Base-by-base conservation (phyloP, 371 early-diverging fungal genomes). In the Batkoa obscura region DNA sequence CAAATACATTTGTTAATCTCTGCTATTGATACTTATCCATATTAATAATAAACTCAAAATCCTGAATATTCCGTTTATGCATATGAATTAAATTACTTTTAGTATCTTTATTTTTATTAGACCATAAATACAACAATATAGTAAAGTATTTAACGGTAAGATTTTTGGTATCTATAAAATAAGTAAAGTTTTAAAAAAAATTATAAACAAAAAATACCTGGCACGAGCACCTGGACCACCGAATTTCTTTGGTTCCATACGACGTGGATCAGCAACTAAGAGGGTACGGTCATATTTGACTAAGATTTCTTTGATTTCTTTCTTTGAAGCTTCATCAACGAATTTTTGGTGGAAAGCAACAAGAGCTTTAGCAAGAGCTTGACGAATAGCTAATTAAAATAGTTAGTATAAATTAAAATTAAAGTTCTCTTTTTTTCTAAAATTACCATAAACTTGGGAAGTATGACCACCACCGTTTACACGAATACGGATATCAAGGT, bases 241-340 rank as follows among this genome's bases (percentile, higher is more conserved):
- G 75, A 96, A 99, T 83, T 99, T 99, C 97, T 99, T 99, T 80
- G 99, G 94, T 75, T 99, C 99, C 80, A 90, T 90, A 74, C 98
- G 96, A 78, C 99, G 94, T 63, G 99, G 93, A 76, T 99, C 99
- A 60, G 98, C 91, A 61, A 99, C 98, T 56, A 99, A 82, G 58
- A 97, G 89, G 67, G 90, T 87, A 77, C 98, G 94, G 80, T 99
- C 99, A 79, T 91, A 98, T 68, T 81, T 77, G 66, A 92, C 78
- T 56, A 99, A 81, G 59, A 80, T 75, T 62, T 96, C 91, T 81
- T 91, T 92, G 76, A 99, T 87, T 73, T 99, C 98, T 80, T 91
- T 90, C 88, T 96, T 98, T 71, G 93, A 81, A 61, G 94, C 95
- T 73, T 99, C 99, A 76, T 99, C 99, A 63, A 94, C 90, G 72